Percentiles rank a stretch among this genome's conserved stretches.
Conservation (phyloP, 2,329 filamentous ascomycete species). For the Exserohilum rostratum region DNA sequence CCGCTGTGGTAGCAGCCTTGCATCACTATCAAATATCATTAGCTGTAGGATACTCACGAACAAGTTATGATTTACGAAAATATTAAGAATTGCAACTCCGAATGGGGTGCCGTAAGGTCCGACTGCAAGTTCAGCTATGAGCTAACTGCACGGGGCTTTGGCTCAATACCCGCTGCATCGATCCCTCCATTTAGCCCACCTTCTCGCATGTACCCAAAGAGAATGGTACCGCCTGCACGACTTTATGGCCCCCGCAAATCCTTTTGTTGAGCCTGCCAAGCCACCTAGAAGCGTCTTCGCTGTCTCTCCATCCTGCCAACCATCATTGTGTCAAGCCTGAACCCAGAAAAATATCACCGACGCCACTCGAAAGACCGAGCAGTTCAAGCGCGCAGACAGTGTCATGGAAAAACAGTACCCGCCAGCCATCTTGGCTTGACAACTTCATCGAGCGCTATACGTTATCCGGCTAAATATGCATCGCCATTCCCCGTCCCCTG, state of each 20-base stretch:
- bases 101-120: neutral
- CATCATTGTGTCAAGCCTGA: neutral
- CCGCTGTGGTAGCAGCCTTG: neutral
- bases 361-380: neutral
- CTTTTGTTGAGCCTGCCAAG: neutral
- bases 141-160: neutral
- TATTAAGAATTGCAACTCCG: neutral
- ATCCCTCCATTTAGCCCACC: neutral
- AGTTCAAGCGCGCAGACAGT: neutral
- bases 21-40: neutral
- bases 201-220: too few species aligned
- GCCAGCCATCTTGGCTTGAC: neutral
- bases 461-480: slow-evolving; percentile 42
- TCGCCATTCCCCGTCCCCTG: slow-evolving; percentile 2
- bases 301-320: neutral
- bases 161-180: neutral
- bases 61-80: neutral
- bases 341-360: neutral
- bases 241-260: too few species aligned
- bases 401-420: neutral
- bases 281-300: neutral
- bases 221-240: too few species aligned
- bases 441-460: slow-evolving; percentile 2
- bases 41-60: neutral
- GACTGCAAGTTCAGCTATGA: neutral